Evolutionary conservation across 2,329 filamentous ascomycete genomes (phyloP).

Genomic region (Verticillium zaregamsianum): DNA sequence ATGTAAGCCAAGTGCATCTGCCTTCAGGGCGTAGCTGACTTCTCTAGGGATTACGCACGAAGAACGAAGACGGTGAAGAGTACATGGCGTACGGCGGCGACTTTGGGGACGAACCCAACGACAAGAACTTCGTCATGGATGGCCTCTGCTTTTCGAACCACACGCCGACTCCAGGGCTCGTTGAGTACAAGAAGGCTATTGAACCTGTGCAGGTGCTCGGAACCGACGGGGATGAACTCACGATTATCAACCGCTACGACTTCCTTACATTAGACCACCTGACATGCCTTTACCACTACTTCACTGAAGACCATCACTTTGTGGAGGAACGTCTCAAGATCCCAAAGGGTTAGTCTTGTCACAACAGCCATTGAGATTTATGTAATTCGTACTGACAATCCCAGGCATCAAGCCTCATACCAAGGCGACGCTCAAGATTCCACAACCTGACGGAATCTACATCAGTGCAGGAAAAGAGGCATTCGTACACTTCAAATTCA

Average conservation of each 20-base stretch:
- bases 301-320: constrained; percentile 31
- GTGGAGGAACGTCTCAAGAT: constrained; percentile 31
- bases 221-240: constrained; percentile 35
- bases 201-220: constrained; percentile 51
- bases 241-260: constrained; percentile 51
- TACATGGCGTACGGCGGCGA: constrained; percentile 59
- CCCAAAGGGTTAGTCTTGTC: constrained; percentile 29
- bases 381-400: neutral
- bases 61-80: constrained; percentile 34
- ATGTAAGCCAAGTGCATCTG: constrained; percentile 28
- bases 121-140: constrained; percentile 56
- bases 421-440: constrained; percentile 26
- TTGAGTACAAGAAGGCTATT: constrained; percentile 54
- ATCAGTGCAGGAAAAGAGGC: constrained; percentile 25
- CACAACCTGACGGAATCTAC: neutral
- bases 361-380: neutral
- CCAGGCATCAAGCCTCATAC: constrained; percentile 39
- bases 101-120: constrained; percentile 57
- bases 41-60: constrained; percentile 35
- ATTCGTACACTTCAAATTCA: constrained; percentile 47
- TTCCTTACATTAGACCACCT: constrained; percentile 48
- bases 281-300: constrained; percentile 35
- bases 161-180: constrained; percentile 44
- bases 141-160: constrained; percentile 48
- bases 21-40: constrained; percentile 16